These are phyloP conservation scores for Candida bentonensis DNA, from an alignment of 805 yeast genomes.

Conservation along the genomic window DNA sequence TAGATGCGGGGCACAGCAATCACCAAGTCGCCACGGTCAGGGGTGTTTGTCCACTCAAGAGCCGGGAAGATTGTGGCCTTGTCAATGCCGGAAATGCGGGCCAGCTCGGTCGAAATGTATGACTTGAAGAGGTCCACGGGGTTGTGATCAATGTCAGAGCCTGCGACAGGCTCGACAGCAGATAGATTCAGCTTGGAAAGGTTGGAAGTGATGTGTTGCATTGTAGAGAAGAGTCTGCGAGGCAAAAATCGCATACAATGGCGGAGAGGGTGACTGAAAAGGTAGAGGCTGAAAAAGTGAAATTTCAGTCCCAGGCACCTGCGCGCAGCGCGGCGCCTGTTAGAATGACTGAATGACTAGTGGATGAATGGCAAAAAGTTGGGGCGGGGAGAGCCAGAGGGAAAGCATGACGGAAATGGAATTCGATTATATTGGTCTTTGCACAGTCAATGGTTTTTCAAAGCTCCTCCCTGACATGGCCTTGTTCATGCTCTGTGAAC, in stretches of 20 bases:
- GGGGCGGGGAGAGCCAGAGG: too few relatives aligned
- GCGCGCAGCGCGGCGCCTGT: too few relatives aligned
- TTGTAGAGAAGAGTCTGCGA: conserved; percentile 3
- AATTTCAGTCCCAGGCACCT: too few relatives aligned
- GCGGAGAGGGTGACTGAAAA: too few relatives aligned
- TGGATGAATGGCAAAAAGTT: too few relatives aligned
- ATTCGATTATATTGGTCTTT: too few relatives aligned
- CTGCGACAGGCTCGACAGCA: conserved; percentile 20
- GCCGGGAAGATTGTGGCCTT: conserved; percentile 61
- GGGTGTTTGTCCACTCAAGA: conserved; percentile 71
- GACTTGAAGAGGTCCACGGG: conserved; percentile 82
- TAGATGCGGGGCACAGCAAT: conserved; percentile 77
- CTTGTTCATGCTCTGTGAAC: too few relatives aligned
- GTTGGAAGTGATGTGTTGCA: conserved; percentile 5
- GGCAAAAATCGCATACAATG: neutral
- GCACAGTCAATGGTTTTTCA: too few relatives aligned
- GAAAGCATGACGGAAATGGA: too few relatives aligned
- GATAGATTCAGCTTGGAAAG: conserved; percentile 9
- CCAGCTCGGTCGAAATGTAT: conserved; percentile 68
- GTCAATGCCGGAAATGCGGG: conserved; percentile 60
- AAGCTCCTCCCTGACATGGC: too few relatives aligned
- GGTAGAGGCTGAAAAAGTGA: too few relatives aligned
- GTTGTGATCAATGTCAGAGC: conserved; percentile 64
- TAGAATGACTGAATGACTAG: too few relatives aligned
- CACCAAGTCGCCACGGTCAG: conserved; percentile 86